Evolutionary conservation across 1,139 yeast genomes (phyloP).

Genomic region (Waltiozyma sp.): DNA sequence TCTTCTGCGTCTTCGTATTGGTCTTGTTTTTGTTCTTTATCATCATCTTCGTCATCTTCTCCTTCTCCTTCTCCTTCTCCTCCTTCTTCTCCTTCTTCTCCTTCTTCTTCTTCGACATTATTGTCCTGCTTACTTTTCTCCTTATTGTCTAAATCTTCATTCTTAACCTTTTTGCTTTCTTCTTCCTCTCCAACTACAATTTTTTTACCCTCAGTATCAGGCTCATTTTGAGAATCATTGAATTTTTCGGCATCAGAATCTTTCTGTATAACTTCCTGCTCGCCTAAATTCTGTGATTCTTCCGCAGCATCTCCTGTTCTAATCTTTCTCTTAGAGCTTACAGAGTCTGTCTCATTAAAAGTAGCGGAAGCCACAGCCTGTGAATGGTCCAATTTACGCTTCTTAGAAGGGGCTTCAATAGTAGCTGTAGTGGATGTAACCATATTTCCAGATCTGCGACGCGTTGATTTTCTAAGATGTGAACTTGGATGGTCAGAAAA

Average conservation of each 20-base stretch:
- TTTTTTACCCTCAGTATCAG: conserved; percentile 3
- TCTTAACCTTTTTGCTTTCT: conserved; percentile 6
- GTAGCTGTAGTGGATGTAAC: neutral
- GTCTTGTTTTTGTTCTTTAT: conserved; percentile 4
- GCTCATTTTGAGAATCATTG: conserved; percentile 7
- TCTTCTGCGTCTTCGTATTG: neutral
- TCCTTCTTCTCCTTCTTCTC: conserved; percentile 7
- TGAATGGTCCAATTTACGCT: neutral
- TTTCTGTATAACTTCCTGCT: conserved; percentile 17
- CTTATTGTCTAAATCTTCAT: conserved; percentile 6
- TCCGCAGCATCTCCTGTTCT: conserved; percentile 8
- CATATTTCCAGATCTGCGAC: neutral
- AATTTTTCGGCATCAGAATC: conserved; percentile 6
- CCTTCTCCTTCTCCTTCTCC: conserved; percentile 6
- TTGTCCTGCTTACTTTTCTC: conserved; percentile 9
- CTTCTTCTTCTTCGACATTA: conserved; percentile 9
- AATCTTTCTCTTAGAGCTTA: neutral
- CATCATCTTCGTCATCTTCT: conserved; percentile 7
- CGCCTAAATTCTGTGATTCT: conserved; percentile 4
- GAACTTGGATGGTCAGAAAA: neutral
- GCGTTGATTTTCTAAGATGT: neutral
- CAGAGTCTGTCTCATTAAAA: neutral
- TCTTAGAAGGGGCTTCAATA: neutral
- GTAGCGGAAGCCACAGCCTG: neutral
- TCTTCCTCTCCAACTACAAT: conserved; percentile 7